Evolutionary conservation across 2,329 filamentous ascomycete genomes (phyloP), one percentile per base, ranked within the genome.

Genomic region (Penicillium sp.): DNA sequence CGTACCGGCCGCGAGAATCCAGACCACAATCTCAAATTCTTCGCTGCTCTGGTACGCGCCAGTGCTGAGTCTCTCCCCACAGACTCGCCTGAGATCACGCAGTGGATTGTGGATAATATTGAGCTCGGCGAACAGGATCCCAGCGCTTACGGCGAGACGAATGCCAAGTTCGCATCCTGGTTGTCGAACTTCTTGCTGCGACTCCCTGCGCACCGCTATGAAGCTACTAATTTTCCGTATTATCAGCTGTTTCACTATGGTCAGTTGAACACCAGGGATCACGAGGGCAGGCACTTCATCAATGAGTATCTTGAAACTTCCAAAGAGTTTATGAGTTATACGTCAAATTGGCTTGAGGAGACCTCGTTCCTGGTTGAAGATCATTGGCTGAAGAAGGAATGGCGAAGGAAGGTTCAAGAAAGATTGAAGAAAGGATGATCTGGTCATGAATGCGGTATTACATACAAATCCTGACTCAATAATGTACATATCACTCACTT

Each of bases 31-130:
- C 46, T 59, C 1, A 49, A 55, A 0, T 55, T 69, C 18, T 66
- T 73, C 16, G 56, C 64, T 34, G 46, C 64, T 4, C 60, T 74
- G 6, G 30, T 74, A 4, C 70, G 70, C 31, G 62, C 68, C 10
- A 69, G 61, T 35, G 66, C 71, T 0, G 68, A 72, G 40, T 72
- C 69, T 4, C 46, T 72, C 5, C 71, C 71, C 1, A 29, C 57
- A 2, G 61, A 71, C 34, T 65, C 68, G 4, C 33, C 63, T 0
- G 65, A 70, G 27, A 61, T 73, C 18, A 71, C 65, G 1, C 55
- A 64, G 36, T 74, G 70, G 70, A 64, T 62, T 0, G 61, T 71
- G 40, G 57, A 64, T 7, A 54, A 57, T 12, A 39, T 50, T 12
- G 36, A 34, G 5, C 47, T 54, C 12, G 42, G 43, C 5, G 31